Evolutionary conservation across 108 stramenopile species (phyloP), one percentile per base, ranked within the genome.

Genomic region (Nannochloropsis gaditana): DNA sequence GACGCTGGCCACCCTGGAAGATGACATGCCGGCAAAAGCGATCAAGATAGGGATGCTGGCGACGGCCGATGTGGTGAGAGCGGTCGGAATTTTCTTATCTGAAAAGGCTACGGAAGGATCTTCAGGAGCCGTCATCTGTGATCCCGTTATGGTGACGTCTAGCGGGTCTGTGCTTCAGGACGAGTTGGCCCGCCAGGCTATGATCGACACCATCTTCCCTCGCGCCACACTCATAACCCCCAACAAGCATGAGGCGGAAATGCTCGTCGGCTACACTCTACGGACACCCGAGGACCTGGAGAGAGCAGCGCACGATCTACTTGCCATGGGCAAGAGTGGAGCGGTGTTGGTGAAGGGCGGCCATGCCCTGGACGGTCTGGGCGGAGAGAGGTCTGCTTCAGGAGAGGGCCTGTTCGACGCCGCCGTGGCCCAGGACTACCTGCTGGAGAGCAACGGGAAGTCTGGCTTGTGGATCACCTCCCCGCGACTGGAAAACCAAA

Each of bases 31-130:
- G 21, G 94, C 96, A 3, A 79, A 80, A 44, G 95, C 94, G 19
- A 92, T 96, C 81, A 97, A 97, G 87, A 91, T 96, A 85, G 96
- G 96, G 11, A 95, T 96, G 95, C 86, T 97, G 88, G 94, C 94
- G 9, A 94, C 92, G 21, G 86, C 86, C 43, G 93, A 92, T 42
- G 85, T 95, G 90, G 93, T 93, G 2, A 79, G 90, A 15, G 91
- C 90, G 50, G 94, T 97, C 42, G 94, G 92, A 45, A 79, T 80
- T 41, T 93, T 93, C 83, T 83, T 96, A 82, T 85, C 89, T 21
- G 42, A 90, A 41, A 59, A 92, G 9, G 85, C 89, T 83, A 85
- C 86, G 19, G 43, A 43, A 82, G 85, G 41, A 79, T 86, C 42
- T 9, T 11, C 5, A 45, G 31, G 9, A 21, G 21, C 15, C 45